Percentiles rank a stretch among this genome's conserved stretches.
Evolutionary conservation across 225 moss, liverwort and hornwort species (phyloP).

Genomic region (Ulota crispa): DNA sequence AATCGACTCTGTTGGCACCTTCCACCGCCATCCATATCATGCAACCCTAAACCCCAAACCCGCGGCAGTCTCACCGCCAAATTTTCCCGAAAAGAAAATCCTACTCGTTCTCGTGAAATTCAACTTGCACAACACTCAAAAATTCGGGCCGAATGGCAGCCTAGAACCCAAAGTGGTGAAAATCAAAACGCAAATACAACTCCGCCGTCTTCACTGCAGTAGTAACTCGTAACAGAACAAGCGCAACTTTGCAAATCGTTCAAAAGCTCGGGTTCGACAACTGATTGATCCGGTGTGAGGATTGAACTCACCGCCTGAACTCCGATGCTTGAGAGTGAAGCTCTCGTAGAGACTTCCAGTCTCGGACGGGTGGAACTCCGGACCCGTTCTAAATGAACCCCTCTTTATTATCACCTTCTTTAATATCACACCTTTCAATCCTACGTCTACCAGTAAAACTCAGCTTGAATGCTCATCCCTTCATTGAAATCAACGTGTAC

Average conservation of each 20-base stretch:
- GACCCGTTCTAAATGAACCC: neutral
- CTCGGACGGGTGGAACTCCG: neutral
- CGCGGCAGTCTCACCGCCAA: neutral
- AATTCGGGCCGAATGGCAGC: neutral
- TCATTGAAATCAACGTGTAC: too few species aligned
- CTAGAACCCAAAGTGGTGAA: neutral
- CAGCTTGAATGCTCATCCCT: too few species aligned
- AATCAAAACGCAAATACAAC: neutral
- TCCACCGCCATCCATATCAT: slow-evolving; percentile 62
- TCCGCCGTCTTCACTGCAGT: neutral
- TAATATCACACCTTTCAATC: neutral
- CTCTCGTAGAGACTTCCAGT: neutral
- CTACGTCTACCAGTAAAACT: too few species aligned
- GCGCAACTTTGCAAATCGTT: neutral
- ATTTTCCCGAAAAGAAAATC: neutral
- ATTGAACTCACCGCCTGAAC: neutral
- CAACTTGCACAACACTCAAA: neutral
- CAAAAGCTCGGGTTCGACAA: neutral
- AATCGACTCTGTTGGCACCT: slow-evolving; percentile 44
- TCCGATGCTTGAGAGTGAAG: slow-evolving; percentile 6
- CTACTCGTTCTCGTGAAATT: neutral
- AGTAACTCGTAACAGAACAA: neutral
- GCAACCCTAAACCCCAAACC: slow-evolving; percentile 26
- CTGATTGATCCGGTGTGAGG: neutral
- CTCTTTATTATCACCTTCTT: neutral